A percentile compares a stretch with the other conserved stretches of the same genome.
These are phyloP conservation scores for Apiotrichum siamense DNA, from an alignment of 1,284 basidiomycete species.

Conservation along the genomic window DNA sequence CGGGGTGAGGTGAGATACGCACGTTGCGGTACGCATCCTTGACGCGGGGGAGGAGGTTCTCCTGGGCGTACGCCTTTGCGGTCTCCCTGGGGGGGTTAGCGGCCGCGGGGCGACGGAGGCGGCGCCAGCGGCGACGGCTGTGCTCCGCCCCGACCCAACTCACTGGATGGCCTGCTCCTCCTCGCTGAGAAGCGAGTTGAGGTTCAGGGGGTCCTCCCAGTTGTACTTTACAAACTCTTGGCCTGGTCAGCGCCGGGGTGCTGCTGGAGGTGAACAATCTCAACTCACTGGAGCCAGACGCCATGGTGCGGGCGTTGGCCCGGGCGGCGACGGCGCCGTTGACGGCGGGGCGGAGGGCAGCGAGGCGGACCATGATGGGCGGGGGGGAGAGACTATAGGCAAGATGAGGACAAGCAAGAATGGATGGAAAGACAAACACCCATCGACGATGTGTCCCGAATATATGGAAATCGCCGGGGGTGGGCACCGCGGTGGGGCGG, in stretches of 20 bases:
- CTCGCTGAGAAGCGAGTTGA: slow-evolving; percentile 73
- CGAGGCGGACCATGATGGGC: slow-evolving; percentile 6
- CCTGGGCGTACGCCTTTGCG: slow-evolving; percentile 77
- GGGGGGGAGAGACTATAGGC: neutral
- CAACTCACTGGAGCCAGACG: slow-evolving; percentile 1
- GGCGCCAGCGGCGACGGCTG: too few relatives aligned
- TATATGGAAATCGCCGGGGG: too few relatives aligned
- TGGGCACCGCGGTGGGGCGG: too few relatives aligned
- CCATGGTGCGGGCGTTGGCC: neutral
- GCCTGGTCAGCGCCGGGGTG: neutral
- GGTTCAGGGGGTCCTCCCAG: slow-evolving; percentile 73
- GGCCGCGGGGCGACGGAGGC: too few relatives aligned
- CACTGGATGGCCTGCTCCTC: slow-evolving; percentile 83
- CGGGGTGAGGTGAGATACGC: slow-evolving; percentile 44
- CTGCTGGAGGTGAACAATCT: neutral
- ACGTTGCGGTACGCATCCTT: slow-evolving; percentile 82
- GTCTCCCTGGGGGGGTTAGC: slow-evolving; percentile 59
- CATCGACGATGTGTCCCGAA: too few relatives aligned
- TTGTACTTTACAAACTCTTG: slow-evolving; percentile 55
- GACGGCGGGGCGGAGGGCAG: slow-evolving; percentile 5
- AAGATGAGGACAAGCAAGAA: neutral
- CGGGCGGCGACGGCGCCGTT: neutral
- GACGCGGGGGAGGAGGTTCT: slow-evolving; percentile 77
- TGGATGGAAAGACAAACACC: neutral
- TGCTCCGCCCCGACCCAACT: neutral